phyloP scores from a whole-genome alignment of 108 stramenopile species.

The Seminavis robusta region DNA sequence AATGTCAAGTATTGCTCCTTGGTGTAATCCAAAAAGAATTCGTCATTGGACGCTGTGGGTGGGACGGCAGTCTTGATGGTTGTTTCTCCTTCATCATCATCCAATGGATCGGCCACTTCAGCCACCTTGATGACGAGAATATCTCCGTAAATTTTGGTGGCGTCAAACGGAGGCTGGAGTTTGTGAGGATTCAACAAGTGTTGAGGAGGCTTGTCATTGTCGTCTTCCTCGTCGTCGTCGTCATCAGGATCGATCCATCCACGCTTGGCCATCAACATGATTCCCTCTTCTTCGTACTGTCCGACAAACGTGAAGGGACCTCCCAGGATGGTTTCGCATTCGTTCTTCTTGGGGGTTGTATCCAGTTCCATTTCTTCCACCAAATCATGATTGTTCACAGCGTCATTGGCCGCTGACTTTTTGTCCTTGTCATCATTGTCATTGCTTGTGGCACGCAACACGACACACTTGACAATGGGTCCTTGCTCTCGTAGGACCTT shows the following conservation, averaged over 20 bases:
- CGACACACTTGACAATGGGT: constrained; percentile 78
- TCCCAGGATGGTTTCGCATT: constrained; percentile 55
- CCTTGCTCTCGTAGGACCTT: constrained; percentile 58
- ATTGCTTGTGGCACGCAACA: constrained; percentile 33
- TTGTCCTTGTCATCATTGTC: constrained; percentile 14
- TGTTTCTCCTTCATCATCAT: constrained; percentile 31
- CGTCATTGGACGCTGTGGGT: constrained; percentile 66
- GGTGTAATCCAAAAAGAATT: constrained; percentile 87
- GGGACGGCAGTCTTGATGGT: constrained; percentile 18
- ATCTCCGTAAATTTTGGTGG: constrained; percentile 62
- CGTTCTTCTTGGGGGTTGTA: constrained; percentile 75
- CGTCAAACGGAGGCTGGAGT: constrained; percentile 79
- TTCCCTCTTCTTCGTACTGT: constrained; percentile 84
- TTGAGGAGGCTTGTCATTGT: constrained; percentile 1
- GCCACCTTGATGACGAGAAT: constrained; percentile 81
- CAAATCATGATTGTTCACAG: constrained; percentile 25
- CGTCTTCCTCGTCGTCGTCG: not conserved
- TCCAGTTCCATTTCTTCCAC: constrained; percentile 70
- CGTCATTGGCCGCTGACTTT: not conserved
- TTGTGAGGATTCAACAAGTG: constrained; percentile 62
- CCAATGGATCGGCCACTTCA: constrained; percentile 53
- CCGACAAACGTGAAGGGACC: constrained; percentile 84
- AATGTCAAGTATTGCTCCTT: constrained; percentile 69
- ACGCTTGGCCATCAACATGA: constrained; percentile 73
- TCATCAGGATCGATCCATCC: constrained; percentile 8